Evolutionary conservation across 2,329 filamentous ascomycete genomes (phyloP), one percentile per base, ranked within the genome.

Genomic region (Drechmeria coniospora): DNA sequence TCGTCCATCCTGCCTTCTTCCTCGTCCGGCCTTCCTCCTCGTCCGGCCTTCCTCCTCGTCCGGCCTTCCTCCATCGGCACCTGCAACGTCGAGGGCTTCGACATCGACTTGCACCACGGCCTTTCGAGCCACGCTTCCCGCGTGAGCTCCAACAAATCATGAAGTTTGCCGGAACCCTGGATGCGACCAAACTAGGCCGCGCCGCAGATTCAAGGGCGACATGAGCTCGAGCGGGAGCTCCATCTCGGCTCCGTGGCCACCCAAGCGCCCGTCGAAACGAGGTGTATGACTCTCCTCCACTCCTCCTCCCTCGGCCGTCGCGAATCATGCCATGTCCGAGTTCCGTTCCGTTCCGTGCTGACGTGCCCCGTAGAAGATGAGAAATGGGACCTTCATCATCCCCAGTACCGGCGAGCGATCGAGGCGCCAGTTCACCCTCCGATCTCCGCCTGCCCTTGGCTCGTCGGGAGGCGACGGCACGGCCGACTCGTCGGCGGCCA

Each of bases 361-460:
- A 33, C 19, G 21, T 15, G 18, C 18, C 12, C 18, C 21, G 12
- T 46, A 76, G 70, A 74, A 84, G 65, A 64, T 92, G 35, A 76
- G 79, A 39, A 79, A 87, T 48, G 81, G 81, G 38, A 90, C 82
- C 24, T 84, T 92, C 50, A 79, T 95, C 41, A 68, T 92, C 30
- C 84, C 87, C 6, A 64, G 68, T 33, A 94, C 84, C 3, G 86
- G 87, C 43, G 80, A 92, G 53, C 79, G 84, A 37, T 69, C 83
- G 25, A 78, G 74, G 45, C 79, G 79, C 36, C 68, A 77, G 35
- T 83, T 93, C 41, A 87, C 78, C 14, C 62, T 93, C 16, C 76
- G 78, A 42, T 61, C 66, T 29, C 54, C 64, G 31, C 41, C 45
- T 32, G 42, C 34, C 34, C 30, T 40, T 15, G 28, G 34, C 6